A percentile compares a stretch with the other conserved stretches of the same genome.
These are phyloP conservation scores for Suillus variegatus DNA, from an alignment of 768 basidiomycete genomes.

Conservation along the genomic window DNA sequence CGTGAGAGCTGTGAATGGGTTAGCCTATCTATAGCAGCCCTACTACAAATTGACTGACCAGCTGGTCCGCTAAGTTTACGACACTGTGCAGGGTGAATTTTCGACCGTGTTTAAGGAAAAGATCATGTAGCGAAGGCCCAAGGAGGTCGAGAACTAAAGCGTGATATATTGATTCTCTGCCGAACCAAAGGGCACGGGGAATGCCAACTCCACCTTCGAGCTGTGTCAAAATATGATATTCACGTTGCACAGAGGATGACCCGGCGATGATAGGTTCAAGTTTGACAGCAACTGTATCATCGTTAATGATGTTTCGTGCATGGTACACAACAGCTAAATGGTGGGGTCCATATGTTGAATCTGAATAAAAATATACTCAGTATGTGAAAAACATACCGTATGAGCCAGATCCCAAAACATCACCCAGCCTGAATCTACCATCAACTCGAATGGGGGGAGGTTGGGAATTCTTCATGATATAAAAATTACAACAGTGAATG, in stretches of 20 bases:
- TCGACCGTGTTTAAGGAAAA: background rate
- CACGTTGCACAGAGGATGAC: background rate
- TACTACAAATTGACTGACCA: no score
- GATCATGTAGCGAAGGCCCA: slow-evolving; percentile 4
- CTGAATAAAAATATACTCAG: background rate
- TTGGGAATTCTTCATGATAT: background rate
- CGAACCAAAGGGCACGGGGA: background rate
- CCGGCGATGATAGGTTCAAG: background rate
- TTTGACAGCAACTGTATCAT: background rate
- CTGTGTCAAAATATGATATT: background rate
- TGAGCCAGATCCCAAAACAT: background rate
- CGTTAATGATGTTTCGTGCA: background rate
- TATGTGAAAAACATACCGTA: background rate
- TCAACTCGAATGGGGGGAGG: background rate
- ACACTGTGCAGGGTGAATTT: no score
- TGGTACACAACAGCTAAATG: background rate
- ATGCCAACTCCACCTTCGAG: slow-evolving; percentile 6
- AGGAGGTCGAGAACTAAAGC: slow-evolving; percentile 8
- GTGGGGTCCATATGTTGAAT: background rate
- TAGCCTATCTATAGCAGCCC: no score
- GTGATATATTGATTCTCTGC: background rate
- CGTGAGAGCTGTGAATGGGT: no score
- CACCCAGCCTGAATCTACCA: background rate
- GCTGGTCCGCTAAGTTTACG: no score
- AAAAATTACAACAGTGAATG: background rate